phyloP scores from a whole-genome alignment of 2,329 filamentous ascomycete species.

The Beauveria medogensis region DNA sequence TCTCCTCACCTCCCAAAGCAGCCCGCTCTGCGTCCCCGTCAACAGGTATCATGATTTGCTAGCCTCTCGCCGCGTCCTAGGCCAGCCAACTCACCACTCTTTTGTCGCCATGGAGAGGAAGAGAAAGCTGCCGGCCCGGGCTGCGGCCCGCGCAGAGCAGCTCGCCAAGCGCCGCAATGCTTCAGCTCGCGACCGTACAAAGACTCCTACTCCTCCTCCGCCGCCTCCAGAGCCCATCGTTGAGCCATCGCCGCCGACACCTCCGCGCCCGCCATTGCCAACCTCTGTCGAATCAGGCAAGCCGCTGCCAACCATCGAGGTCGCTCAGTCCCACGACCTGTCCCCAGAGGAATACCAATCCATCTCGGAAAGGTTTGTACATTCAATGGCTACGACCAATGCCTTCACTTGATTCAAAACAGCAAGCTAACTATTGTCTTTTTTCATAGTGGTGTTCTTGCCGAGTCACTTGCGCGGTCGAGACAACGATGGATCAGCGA shows the following conservation, averaged over 20 bases:
- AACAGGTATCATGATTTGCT: conserved; percentile 8
- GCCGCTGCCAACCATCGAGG: conserved; percentile 62
- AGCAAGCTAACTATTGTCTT: conserved; percentile 13
- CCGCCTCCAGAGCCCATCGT: conserved; percentile 30
- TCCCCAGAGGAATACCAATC: conserved; percentile 61
- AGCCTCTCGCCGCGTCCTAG: conserved; percentile 8
- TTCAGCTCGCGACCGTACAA: conserved; percentile 45
- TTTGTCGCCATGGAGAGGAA: conserved; percentile 50
- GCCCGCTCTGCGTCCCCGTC: conserved; percentile 7
- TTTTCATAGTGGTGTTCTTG: conserved; percentile 57
- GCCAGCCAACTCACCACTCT: conserved; percentile 1
- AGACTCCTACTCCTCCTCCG: conserved; percentile 38
- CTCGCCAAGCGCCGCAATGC: conserved; percentile 51
- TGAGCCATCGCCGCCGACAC: conserved; percentile 20
- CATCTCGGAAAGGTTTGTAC: conserved; percentile 58
- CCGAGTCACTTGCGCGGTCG: conserved; percentile 65
- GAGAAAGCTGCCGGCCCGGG: conserved; percentile 56
- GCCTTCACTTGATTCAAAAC: not conserved
- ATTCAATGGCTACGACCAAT: conserved; percentile 1
- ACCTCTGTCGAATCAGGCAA: conserved; percentile 56
- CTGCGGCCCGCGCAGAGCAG: conserved; percentile 52
- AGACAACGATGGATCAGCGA: conserved; percentile 65
- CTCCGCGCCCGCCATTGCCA: conserved; percentile 43
- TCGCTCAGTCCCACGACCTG: conserved; percentile 57
- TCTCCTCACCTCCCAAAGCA: not conserved